Percentiles rank a stretch among this genome's conserved stretches.
Evolutionary conservation across 441 rosid species (phyloP).

Genomic region (Pelargonium fulgidum): DNA sequence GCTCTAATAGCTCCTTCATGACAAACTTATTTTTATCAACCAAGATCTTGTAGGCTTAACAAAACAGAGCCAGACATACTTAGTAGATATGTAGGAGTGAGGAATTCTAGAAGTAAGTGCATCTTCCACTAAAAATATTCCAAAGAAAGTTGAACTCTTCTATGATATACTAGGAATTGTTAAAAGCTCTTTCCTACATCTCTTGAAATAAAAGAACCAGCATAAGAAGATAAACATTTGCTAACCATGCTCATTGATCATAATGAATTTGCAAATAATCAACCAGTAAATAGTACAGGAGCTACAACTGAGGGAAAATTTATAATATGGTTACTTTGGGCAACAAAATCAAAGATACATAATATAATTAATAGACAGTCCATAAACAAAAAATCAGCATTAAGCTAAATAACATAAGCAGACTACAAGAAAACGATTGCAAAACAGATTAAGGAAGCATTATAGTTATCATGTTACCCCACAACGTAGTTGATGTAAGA

Average conservation of each 20-base stretch:
- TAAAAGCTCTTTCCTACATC: no score
- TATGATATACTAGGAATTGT: not conserved
- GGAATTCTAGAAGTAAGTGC: no score
- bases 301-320: not conserved
- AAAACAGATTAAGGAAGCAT: not conserved
- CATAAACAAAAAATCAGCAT: not conserved
- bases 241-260: not conserved
- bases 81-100: no score
- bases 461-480: conserved; percentile 49
- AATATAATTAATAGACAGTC: not conserved
- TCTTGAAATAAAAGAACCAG: not conserved
- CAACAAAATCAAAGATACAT: not conserved
- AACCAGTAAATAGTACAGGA: not conserved
- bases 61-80: no score
- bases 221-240: conserved; percentile 2
- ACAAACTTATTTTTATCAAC: no score
- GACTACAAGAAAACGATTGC: not conserved
- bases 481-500: conserved; percentile 86
- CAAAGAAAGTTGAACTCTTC: not conserved
- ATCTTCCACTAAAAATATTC: not conserved
- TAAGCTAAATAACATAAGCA: not conserved
- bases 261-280: not conserved
- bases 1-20: no score
- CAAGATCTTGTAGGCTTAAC: no score
- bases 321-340: conserved; percentile 2